Evolutionary conservation across 805 yeast genomes (phyloP).

Genomic region (Pichia kluyveri): DNA sequence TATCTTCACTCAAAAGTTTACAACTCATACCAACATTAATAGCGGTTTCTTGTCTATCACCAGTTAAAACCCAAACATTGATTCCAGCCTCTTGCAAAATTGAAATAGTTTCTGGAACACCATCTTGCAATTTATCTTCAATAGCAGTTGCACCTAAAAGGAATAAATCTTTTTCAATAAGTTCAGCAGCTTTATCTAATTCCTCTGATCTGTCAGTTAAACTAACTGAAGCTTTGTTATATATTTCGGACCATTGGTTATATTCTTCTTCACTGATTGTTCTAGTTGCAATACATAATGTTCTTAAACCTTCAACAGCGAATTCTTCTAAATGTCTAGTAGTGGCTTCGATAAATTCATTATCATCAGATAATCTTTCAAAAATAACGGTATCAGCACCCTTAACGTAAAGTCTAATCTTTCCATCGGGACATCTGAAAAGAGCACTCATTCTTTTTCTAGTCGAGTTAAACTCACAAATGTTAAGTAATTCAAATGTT

Average conservation of each 20-base stretch:
- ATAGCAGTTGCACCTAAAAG: slow-evolving; percentile 96
- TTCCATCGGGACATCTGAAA: slow-evolving; percentile 89
- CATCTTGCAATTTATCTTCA: slow-evolving; percentile 95
- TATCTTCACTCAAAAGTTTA: slow-evolving; percentile 85
- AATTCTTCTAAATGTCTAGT: slow-evolving; percentile 87
- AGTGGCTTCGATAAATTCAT: slow-evolving; percentile 78
- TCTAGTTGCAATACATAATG: slow-evolving; percentile 85
- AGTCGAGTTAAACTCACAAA: slow-evolving; percentile 96
- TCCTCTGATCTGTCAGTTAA: slow-evolving; percentile 64
- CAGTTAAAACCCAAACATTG: slow-evolving; percentile 95
- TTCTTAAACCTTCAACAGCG: slow-evolving; percentile 92
- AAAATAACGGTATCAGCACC: slow-evolving; percentile 97
- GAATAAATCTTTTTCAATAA: slow-evolving; percentile 71
- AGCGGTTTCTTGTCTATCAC: slow-evolving; percentile 98
- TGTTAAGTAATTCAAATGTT: slow-evolving; percentile 71
- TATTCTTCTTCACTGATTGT: slow-evolving; percentile 76
- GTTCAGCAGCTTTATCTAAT: slow-evolving; percentile 82
- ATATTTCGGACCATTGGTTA: slow-evolving; percentile 52
- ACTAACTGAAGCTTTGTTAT: slow-evolving; percentile 76
- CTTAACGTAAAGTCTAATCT: slow-evolving; percentile 79
- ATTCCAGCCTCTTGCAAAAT: slow-evolving; percentile 95
- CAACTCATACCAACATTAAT: slow-evolving; percentile 98
- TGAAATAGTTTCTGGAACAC: slow-evolving; percentile 96
- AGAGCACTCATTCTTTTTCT: slow-evolving; percentile 97
- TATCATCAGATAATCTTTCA: slow-evolving; percentile 65